Conservation (phyloP, 2,329 filamentous ascomycete genomes). For the Trichoderma brevicompactum region DNA sequence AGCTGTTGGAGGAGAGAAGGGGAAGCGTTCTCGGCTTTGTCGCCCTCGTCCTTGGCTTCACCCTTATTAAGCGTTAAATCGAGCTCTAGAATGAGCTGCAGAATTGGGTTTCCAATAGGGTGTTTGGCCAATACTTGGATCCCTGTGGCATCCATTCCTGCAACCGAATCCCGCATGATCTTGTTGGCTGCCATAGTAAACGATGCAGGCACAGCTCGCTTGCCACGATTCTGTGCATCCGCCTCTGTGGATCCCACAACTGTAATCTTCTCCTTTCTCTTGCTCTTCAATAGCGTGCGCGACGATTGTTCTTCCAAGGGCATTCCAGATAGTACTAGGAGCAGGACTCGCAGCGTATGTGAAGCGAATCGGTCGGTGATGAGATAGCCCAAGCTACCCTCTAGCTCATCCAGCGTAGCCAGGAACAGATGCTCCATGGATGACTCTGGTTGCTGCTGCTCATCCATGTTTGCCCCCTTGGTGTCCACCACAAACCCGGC, state of each 20-base stretch:
- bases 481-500: conserved; percentile 48
- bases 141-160: conserved; percentile 76
- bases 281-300: conserved; percentile 82
- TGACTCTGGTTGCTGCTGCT: conserved; percentile 55
- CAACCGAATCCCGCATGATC: conserved; percentile 77
- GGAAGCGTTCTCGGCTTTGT: conserved; percentile 41
- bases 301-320: conserved; percentile 72
- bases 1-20: conserved; percentile 72
- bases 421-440: conserved; percentile 88
- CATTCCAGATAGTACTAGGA: conserved; percentile 83
- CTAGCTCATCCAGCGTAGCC: conserved; percentile 82
- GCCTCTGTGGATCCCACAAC: conserved; percentile 59
- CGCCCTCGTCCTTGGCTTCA: conserved; percentile 60
- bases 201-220: conserved; percentile 72
- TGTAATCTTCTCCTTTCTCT: conserved; percentile 83
- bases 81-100: conserved; percentile 88
- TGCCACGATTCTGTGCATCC: conserved; percentile 49
- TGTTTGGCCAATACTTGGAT: conserved; percentile 85
- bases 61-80: conserved; percentile 76
- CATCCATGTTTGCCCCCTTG: conserved; percentile 46
- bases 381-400: conserved; percentile 79
- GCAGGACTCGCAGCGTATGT: conserved; percentile 82
- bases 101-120: conserved; percentile 85
- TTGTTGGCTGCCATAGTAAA: conserved; percentile 80
- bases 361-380: conserved; percentile 90